Base-by-base conservation (phyloP, 2,329 filamentous ascomycete genomes). In the Geosmithia flava region DNA sequence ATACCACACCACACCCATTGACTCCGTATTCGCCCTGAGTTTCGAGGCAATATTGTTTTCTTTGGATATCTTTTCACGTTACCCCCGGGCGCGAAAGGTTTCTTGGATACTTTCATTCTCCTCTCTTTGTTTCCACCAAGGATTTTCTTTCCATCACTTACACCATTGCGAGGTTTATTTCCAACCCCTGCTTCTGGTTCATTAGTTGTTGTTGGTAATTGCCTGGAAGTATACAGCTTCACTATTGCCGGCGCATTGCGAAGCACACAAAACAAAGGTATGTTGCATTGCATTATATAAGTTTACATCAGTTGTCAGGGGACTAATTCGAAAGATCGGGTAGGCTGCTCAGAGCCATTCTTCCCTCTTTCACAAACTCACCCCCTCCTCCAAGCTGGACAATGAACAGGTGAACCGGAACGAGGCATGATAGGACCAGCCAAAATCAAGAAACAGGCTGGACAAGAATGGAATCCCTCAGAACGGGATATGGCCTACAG, bases 381-480 rank as follows among this genome's bases (percentile, higher is more conserved):
- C 11, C 41, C 33, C 23, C 8, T 27, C 11, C 41, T 45, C 4
- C 29, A n/a, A 30, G 45, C 16, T 20, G 23, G 20, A 47, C n/a
- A 7, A 47, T 47, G 46, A 30, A 42, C 13, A 42, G 23, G 19
- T 47, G 40, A 33, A 27, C 17, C 11, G 13, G 8, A 20, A 20
- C 37, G 23, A 33, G 42, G 43, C 42, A 48, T 48, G 47, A 41
- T 45, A 20, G 42, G 33, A 11, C 16, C 33, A 48, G 16, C 27
- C 30, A n/a, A 20, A 8, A 16, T n/a, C 13, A 19, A 33, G 7
- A 43, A 20, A 13, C 23, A 59, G 54, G 53, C 58, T 56, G 60
- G 60, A 58, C 56, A 51, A 66, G 50, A 52, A 72, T 72, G 70
- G 66, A 68, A 60, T 66, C 68, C 56, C 59, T 63, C 48, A 64